Conservation (phyloP, 495 filamentous ascomycete species). For the Letharia lupina region DNA sequence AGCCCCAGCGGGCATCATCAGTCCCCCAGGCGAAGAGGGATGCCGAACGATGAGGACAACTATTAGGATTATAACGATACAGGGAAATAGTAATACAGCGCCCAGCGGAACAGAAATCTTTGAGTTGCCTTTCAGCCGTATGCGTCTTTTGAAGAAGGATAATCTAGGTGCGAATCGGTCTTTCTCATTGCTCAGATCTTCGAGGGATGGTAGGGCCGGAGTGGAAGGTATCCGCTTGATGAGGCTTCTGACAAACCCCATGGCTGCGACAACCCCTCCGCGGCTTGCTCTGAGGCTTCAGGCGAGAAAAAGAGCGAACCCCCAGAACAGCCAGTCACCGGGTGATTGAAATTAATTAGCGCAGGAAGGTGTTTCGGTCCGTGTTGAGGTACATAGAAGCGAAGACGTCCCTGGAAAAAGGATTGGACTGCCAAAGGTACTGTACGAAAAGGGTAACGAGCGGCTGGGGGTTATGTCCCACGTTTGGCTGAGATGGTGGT, state of each 20-base stretch:
- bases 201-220: slow-evolving; percentile 50
- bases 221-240: slow-evolving; percentile 56
- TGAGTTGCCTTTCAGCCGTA: slow-evolving; percentile 90
- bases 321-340: not conserved
- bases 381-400: slow-evolving; percentile 10
- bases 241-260: slow-evolving; percentile 58
- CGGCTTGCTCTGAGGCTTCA: not conserved
- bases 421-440: slow-evolving; percentile 1
- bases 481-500: slow-evolving; percentile 2
- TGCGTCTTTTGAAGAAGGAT: slow-evolving; percentile 78
- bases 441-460: slow-evolving; percentile 24
- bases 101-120: slow-evolving; percentile 90
- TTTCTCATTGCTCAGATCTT: slow-evolving; percentile 49
- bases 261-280: slow-evolving; percentile 23
- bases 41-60: slow-evolving; percentile 83
- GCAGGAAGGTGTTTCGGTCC: not conserved
- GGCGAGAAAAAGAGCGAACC: not conserved
- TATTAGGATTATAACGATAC: slow-evolving; percentile 85
- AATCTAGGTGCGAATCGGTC: slow-evolving; percentile 49
- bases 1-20: slow-evolving; percentile 80
- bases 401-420: not conserved
- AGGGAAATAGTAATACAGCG: slow-evolving; percentile 86
- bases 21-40: slow-evolving; percentile 70
- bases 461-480: slow-evolving; percentile 21
- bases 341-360: not conserved